Evolutionary conservation across 352 stramenopile species (phyloP).

Genomic region (Globisporangium irregulare): DNA sequence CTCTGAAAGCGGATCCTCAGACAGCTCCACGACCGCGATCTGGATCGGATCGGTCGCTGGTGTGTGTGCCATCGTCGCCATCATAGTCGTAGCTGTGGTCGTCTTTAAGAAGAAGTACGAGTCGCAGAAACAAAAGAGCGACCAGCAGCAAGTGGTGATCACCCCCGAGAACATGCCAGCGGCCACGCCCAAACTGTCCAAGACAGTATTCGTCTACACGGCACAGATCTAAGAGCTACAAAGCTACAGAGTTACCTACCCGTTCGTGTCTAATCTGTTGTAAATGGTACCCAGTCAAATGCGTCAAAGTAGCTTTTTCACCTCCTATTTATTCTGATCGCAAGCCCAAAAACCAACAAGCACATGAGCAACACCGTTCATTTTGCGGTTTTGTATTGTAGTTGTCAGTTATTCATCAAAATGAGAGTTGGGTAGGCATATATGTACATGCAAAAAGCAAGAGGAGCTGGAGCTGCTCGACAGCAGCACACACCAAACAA

Average conservation of each 20-base stretch:
- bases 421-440: constrained; percentile 8
- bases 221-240: constrained; percentile 49
- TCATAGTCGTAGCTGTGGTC: constrained; percentile 19
- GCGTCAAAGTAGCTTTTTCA: not conserved
- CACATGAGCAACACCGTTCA: not conserved
- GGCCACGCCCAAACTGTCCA: constrained; percentile 25
- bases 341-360: not conserved
- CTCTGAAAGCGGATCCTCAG: not conserved
- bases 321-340: not conserved
- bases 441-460: not conserved
- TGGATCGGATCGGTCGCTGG: constrained; percentile 24
- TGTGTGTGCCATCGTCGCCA: constrained; percentile 16
- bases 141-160: constrained; percentile 41
- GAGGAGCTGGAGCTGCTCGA: not conserved
- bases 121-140: constrained; percentile 3
- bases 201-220: constrained; percentile 49
- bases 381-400: not conserved
- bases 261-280: not conserved
- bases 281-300: not conserved
- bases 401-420: constrained; percentile 1
- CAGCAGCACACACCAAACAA: constrained; percentile 29
- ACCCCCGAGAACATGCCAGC: constrained; percentile 30
- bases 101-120: constrained; percentile 19
- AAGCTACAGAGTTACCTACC: constrained; percentile 37
- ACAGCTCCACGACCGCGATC: constrained; percentile 11